Conservation (phyloP, 371 early-diverging fungal genomes). For the Apophysomyces sp. region DNA sequence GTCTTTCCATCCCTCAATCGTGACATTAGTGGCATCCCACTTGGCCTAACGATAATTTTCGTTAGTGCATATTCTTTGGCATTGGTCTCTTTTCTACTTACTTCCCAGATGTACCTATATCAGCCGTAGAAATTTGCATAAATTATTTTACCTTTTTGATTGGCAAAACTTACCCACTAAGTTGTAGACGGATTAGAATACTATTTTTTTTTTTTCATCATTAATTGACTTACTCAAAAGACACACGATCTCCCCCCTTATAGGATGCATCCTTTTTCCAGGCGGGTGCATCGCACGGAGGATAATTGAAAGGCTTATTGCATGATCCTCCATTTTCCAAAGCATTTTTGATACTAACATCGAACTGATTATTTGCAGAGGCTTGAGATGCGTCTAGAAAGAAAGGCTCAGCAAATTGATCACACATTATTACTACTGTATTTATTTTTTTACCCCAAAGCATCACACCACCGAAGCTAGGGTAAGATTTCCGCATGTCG, state of each 20-base stretch:
- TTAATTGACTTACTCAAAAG: slow-evolving; percentile 39
- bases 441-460: slow-evolving; percentile 49
- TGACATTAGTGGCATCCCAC: slow-evolving; percentile 31
- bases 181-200: not conserved
- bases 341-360: slow-evolving; percentile 23
- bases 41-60: slow-evolving; percentile 25
- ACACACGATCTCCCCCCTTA: slow-evolving; percentile 44
- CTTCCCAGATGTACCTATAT: slow-evolving; percentile 39
- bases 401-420: not conserved
- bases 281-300: slow-evolving; percentile 38
- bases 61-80: not conserved
- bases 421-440: too few species aligned
- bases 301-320: slow-evolving; percentile 17
- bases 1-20: slow-evolving; percentile 18
- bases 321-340: slow-evolving; percentile 23
- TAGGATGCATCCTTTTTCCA: slow-evolving; percentile 37
- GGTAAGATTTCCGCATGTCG: slow-evolving; percentile 27
- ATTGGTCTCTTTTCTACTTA: slow-evolving; percentile 7
- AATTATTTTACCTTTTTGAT: too few species aligned
- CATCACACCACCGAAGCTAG: slow-evolving; percentile 67
- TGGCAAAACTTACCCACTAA: slow-evolving; percentile 27
- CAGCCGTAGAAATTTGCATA: too few species aligned
- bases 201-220: not conserved
- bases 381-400: slow-evolving; percentile 48
- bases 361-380: slow-evolving; percentile 29